Evolutionary conservation across 768 basidiomycete genomes (phyloP).

Genomic region (Chalciporus piperatus): DNA sequence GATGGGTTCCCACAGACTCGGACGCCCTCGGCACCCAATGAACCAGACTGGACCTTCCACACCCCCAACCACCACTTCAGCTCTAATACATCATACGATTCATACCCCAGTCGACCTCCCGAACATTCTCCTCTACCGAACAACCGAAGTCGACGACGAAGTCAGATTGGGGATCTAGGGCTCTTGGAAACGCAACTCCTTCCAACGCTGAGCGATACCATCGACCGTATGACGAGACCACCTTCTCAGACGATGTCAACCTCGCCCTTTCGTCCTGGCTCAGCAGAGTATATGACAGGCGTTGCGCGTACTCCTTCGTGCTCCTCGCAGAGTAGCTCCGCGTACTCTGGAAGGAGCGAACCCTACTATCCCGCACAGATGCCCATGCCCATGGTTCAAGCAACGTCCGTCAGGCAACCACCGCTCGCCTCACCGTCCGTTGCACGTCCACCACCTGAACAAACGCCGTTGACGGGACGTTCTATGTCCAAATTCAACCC

Average conservation of each 20-base stretch:
- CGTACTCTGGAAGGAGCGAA: conserved; percentile 10
- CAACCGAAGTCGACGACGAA: conserved; percentile 29
- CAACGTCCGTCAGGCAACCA: conserved; percentile 2
- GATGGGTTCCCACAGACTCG: neutral
- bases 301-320: conserved; percentile 18
- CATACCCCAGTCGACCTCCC: neutral
- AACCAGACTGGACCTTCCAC: conserved; percentile 2
- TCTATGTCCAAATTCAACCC: conserved; percentile 29
- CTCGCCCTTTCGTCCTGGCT: conserved; percentile 5
- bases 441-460: conserved; percentile 7
- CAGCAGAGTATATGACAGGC: conserved; percentile 2
- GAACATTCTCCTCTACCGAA: conserved; percentile 6
- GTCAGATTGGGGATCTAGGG: conserved; percentile 51
- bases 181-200: conserved; percentile 62
- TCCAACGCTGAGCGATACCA: conserved; percentile 69
- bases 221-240: conserved; percentile 68
- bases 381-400: neutral
- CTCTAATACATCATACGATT: conserved; percentile 11
- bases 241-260: conserved; percentile 33
- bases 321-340: conserved; percentile 17
- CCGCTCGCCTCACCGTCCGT: conserved; percentile 11
- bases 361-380: neutral
- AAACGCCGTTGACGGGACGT: conserved; percentile 4
- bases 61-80: conserved; percentile 7
- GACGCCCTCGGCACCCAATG: conserved; percentile 1